Evolutionary conservation across 1,284 basidiomycete genomes (phyloP).

Genomic region (Kwoniella shivajii): DNA sequence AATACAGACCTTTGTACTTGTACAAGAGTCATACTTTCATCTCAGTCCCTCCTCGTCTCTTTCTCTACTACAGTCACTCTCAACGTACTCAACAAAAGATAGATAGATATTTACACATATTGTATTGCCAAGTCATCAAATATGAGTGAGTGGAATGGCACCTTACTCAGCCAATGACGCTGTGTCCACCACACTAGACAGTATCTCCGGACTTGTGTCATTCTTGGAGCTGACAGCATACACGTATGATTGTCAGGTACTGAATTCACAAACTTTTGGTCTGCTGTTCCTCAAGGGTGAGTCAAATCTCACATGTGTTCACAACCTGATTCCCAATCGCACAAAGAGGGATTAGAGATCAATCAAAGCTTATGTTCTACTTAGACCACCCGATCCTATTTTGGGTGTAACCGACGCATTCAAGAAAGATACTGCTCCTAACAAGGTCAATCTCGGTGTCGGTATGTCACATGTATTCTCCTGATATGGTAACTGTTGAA

Average conservation of each 20-base stretch:
- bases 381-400: slow-evolving; percentile 39
- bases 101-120: no score
- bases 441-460: slow-evolving; percentile 95
- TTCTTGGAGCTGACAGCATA: not conserved
- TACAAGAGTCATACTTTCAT: no score
- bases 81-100: no score
- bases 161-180: not conserved
- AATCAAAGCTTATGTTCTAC: no score
- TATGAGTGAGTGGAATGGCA: slow-evolving; percentile 8
- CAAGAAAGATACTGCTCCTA: slow-evolving; percentile 82
- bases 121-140: no score
- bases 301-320: slow-evolving; percentile 1
- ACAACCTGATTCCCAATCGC: no score
- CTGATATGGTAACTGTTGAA: not conserved
- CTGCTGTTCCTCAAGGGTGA: slow-evolving; percentile 36
- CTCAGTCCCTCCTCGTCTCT: no score
- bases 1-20: no score
- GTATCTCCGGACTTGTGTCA: not conserved
- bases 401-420: slow-evolving; percentile 44
- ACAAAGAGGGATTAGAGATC: no score
- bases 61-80: no score
- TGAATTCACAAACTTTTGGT: slow-evolving; percentile 41
- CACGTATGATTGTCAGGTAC: not conserved
- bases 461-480: slow-evolving; percentile 57
- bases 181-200: not conserved